phyloP scores from a whole-genome alignment of 73 alveolate species.

The Paraurostyla sp. region DNA sequence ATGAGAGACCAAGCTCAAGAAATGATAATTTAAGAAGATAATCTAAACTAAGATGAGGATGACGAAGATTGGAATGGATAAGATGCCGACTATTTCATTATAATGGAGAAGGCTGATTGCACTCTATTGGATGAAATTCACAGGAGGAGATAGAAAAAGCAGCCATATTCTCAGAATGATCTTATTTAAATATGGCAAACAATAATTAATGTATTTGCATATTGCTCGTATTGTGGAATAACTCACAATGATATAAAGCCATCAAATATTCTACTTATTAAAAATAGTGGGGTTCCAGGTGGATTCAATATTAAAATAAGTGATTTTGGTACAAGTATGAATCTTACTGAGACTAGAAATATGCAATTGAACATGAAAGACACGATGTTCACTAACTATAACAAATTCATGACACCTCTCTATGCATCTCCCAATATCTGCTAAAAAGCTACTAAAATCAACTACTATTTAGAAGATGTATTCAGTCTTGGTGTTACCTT shows the following conservation, averaged over 20 bases:
- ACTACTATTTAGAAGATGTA: constrained; percentile 45
- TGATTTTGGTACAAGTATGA: constrained; percentile 35
- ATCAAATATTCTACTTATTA: neutral
- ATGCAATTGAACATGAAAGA: neutral
- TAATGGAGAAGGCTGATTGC: constrained; percentile 38
- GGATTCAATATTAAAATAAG: neutral
- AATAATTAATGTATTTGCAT: constrained; percentile 39
- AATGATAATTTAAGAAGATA: too few species aligned
- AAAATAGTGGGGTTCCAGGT: neutral
- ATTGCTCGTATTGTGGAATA: neutral
- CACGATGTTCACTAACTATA: neutral
- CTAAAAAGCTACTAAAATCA: neutral
- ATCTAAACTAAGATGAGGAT: neutral
- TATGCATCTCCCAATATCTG: constrained; percentile 25
- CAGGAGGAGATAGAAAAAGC: neutral
- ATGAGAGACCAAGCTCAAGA: neutral
- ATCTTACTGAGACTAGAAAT: neutral
- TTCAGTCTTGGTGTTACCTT: constrained; percentile 26
- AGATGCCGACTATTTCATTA: constrained; percentile 11
- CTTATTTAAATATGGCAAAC: neutral
- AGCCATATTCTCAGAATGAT: neutral
- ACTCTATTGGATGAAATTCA: neutral
- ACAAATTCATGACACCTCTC: neutral
- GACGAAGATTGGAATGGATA: neutral
- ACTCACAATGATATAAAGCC: constrained; percentile 46